Base-by-base conservation (phyloP, 192 early-diverging fungal species). In the Gryganskiella cystojenkinii region DNA sequence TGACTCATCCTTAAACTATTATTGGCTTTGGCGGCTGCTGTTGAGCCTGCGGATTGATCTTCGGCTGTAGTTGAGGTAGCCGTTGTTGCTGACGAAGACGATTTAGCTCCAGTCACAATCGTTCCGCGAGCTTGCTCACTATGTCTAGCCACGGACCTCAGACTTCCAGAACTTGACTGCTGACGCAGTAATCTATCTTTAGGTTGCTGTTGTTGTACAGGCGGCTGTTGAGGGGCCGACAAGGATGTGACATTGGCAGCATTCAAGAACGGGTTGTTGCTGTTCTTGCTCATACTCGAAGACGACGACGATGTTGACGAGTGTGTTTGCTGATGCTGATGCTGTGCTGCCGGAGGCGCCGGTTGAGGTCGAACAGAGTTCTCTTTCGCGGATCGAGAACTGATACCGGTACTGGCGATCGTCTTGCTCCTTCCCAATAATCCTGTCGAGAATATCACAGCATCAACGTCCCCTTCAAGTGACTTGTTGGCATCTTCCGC, bases 121-220 rank as follows among this genome's bases (percentile, higher is more conserved):
- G 27, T 10, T 33, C 55, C 34, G 17, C 55, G 55, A 17, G 19
- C 30, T 45, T 61, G 71, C 37, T 61, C 72, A 27, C 46, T 62
- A 34, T 61, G 72, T 2, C 72, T 61, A 0, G 72, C 53, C 2
- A 76, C 72, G 27, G 72, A 68, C 9, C 72, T 40, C 46, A 76
- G 45, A n/a, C 72, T 76, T 24, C 72, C 72, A 37, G 72, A 67
- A 14, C 59, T 68, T 9, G 72, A 67, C 8, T 63, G 64, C 31
- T 76, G 72, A 55, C 65, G 58, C 13, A 68, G 44, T 14, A 55
- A 4, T 4, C 17, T 35, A 22, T 57, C 72, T 25, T 61, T 64
- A 10, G 45, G 15, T 5, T 50, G 20, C 24, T 47, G 49, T 11
- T 15, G 15, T 10, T 9, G 9, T 8, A 34, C 49, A 22, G 57